These are phyloP conservation scores for Brettanomyces anomalus DNA, from an alignment of 805 yeast species.

Conservation along the genomic window DNA sequence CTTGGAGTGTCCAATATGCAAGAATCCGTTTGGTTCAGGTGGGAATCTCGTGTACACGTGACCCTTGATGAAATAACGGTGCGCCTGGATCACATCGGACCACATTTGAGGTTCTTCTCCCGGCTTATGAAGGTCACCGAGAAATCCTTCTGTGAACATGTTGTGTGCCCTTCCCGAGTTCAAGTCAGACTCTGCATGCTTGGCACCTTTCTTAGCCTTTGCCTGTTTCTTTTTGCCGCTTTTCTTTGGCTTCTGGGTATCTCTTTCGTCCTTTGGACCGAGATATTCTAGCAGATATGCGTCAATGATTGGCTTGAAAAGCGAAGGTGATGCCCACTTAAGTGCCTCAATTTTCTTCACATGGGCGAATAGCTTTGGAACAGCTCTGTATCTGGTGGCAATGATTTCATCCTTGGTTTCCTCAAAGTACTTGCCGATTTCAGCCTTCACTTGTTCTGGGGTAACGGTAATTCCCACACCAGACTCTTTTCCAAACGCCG, in stretches of 20 bases:
- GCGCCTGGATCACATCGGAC: conserved; percentile 78
- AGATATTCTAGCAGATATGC: conserved; percentile 57
- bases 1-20: conserved; percentile 96
- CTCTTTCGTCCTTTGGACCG: conserved; percentile 97
- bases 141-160: conserved; percentile 92
- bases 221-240: conserved; percentile 32
- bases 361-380: conserved; percentile 70
- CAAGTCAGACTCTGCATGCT: conserved; percentile 7
- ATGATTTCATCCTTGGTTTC: conserved; percentile 50
- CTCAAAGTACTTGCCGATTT: conserved; percentile 52
- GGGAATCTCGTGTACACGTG: conserved; percentile 92
- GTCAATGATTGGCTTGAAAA: conserved; percentile 84
- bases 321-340: conserved; percentile 88
- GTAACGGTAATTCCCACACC: conserved; percentile 79
- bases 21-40: conserved; percentile 96
- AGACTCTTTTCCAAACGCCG: conserved; percentile 50
- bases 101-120: conserved; percentile 90
- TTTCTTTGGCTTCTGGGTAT: conserved; percentile 69
- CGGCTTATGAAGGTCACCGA: conserved; percentile 90
- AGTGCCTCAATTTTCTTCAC: conserved; percentile 64
- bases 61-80: conserved; percentile 70
- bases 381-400: conserved; percentile 67
- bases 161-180: conserved; percentile 36
- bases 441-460: conserved; percentile 50
- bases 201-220: conserved; percentile 2